These are phyloP conservation scores for Ceratocystis huliohia DNA, from an alignment of 2,329 filamentous ascomycete species.

Conservation along the genomic window DNA sequence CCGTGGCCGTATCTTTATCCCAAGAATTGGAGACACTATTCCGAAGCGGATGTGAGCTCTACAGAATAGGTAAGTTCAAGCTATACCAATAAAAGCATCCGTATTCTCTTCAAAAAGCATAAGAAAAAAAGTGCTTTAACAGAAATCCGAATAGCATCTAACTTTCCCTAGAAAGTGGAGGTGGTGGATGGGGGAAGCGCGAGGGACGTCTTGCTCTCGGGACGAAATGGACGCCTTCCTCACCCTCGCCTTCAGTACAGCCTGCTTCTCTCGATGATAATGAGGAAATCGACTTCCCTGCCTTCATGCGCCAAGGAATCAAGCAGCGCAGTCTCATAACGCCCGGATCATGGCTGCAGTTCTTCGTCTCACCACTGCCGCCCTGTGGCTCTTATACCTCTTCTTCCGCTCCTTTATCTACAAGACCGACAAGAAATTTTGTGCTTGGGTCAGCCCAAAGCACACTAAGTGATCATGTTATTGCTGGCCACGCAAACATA, in stretches of 20 bases:
- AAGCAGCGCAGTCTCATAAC: constrained; percentile 39
- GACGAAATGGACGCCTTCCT: constrained; percentile 31
- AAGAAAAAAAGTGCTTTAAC: background rate
- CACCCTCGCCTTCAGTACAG: constrained; percentile 19
- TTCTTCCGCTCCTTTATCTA: constrained; percentile 11
- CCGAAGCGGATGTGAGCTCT: constrained; percentile 29
- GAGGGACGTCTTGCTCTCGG: constrained; percentile 68
- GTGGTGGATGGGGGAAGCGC: constrained; percentile 74
- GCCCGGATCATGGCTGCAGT: constrained; percentile 54
- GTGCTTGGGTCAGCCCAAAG: constrained; percentile 27
- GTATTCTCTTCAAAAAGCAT: no score
- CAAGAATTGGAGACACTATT: background rate
- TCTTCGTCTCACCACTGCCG: constrained; percentile 39
- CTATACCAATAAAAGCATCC: no score
- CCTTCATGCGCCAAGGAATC: constrained; percentile 18
- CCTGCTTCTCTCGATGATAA: constrained; percentile 23
- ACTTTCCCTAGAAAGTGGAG: constrained; percentile 50
- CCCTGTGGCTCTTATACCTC: constrained; percentile 16
- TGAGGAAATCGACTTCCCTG: constrained; percentile 28
- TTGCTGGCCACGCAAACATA: background rate
- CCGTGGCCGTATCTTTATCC: constrained; percentile 1
- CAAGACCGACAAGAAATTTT: constrained; percentile 24
- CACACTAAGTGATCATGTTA: background rate
- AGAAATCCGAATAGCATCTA: background rate
- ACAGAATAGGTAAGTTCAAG: constrained; percentile 34